A percentile compares a stretch with the other conserved stretches of the same genome.
Conservation (phyloP, 257 asterid species). For the Thymus quinquecostatus region DNA sequence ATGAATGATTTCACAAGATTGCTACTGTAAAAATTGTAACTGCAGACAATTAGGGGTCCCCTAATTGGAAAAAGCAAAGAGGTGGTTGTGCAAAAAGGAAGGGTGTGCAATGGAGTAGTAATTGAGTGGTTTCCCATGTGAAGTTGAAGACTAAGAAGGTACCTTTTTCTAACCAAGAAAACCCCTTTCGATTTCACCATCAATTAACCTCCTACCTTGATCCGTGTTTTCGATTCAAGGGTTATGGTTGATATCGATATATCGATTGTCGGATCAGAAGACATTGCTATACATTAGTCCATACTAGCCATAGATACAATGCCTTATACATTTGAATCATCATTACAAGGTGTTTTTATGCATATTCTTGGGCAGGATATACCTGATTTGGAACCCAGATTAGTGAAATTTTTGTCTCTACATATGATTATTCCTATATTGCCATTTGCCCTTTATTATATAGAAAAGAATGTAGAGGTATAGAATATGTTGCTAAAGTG, state of each 20-base stretch:
- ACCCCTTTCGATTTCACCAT: slow-evolving; percentile 34
- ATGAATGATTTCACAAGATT: slow-evolving; percentile 33
- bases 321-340: slow-evolving; percentile 2
- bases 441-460: neutral
- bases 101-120: slow-evolving; percentile 48
- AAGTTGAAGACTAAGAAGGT: slow-evolving; percentile 24
- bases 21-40: slow-evolving; percentile 35
- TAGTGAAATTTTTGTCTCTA: slow-evolving; percentile 29
- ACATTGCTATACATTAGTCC: neutral
- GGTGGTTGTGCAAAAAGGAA: slow-evolving; percentile 30
- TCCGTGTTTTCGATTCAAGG: neutral
- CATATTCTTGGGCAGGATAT: slow-evolving; percentile 25
- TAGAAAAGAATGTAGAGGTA: neutral
- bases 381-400: neutral
- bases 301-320: no score
- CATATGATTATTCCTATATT: slow-evolving; percentile 11
- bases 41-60: slow-evolving; percentile 45
- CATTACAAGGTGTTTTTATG: slow-evolving; percentile 1
- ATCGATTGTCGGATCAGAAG: neutral
- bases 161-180: slow-evolving; percentile 28
- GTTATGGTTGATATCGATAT: neutral
- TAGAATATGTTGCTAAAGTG: slow-evolving; percentile 2
- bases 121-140: slow-evolving; percentile 76
- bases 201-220: slow-evolving; percentile 33
- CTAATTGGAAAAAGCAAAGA: slow-evolving; percentile 28